Conservation (phyloP, 441 rosid genomes). For the Sinapis alba region DNA sequence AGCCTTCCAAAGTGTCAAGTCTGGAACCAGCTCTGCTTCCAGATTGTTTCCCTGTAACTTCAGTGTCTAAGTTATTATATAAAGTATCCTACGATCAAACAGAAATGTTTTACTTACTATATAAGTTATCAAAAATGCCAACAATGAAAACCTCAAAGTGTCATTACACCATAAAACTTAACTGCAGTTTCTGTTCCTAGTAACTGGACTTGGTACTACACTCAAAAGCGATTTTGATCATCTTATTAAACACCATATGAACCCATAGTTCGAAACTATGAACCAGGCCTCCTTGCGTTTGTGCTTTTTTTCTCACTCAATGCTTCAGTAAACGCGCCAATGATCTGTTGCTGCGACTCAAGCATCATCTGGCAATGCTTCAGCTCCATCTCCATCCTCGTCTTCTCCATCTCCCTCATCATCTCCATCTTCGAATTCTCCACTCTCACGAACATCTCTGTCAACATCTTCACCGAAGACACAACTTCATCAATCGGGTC, state of each 20-base stretch:
- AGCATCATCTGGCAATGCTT: slow-evolving; percentile 77
- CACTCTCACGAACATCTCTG: slow-evolving; percentile 61
- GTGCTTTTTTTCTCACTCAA: slow-evolving; percentile 49
- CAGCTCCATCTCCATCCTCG: slow-evolving; percentile 71
- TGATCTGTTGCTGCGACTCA: slow-evolving; percentile 65
- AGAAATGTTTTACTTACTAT: background rate
- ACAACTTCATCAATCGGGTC: slow-evolving; percentile 62
- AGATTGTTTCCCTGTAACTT: background rate
- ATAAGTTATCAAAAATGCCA: slow-evolving; percentile 14
- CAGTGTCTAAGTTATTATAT: background rate
- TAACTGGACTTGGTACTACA: slow-evolving; percentile 12
- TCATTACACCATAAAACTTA: background rate
- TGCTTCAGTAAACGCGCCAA: slow-evolving; percentile 52
- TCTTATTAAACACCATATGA: background rate
- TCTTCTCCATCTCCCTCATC: slow-evolving; percentile 74
- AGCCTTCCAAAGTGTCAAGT: background rate
- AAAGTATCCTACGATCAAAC: background rate
- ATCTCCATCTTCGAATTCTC: slow-evolving; percentile 85
- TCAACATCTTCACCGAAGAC: slow-evolving; percentile 56
- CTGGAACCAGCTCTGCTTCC: background rate
- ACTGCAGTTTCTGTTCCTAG: background rate
- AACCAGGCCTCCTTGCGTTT: slow-evolving; percentile 42
- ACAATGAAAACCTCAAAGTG: background rate
- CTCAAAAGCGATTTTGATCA: slow-evolving; percentile 21
- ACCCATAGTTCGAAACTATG: slow-evolving; percentile 11